Base-by-base conservation (phyloP, 495 filamentous ascomycete species). In the Penicillium goetzii region DNA sequence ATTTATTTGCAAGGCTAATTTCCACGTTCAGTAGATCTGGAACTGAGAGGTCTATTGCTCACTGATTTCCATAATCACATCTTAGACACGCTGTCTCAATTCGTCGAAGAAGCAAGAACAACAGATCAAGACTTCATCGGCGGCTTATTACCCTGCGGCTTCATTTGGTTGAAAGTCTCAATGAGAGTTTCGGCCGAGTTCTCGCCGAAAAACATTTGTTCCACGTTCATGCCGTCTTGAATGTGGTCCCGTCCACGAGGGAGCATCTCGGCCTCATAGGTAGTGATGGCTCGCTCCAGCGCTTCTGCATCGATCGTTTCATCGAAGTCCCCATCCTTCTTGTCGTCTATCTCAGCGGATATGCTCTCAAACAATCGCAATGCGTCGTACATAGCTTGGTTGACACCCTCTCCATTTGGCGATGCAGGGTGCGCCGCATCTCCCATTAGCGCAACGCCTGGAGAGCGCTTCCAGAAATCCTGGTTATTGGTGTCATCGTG, bases 251-350 rank as follows among this genome's bases (percentile, higher is more conserved):
- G 52, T 9, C 56, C 67, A 2, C 60, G 67, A 55, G 63, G 63
- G 4, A 51, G 56, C 67, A 69, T 69, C 12, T 64, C 59, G 9
- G 59, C 59, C 51, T 69, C 67, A 57, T 69, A 69, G 14, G 63
- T 34, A 26, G 23, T 19, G 34, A 69, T 59, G 14, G 60, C 67
- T 7, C 63, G 67, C 23, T 62, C 67, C 15, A 69, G 30, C 6
- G 47, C 51, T 10, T 41, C 57, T 4, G 52, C 34, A 58, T 63
- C 59, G 6, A 17, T 26, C 15, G 30, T 45, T 15, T 25, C 28
- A 41, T 57, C 33, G 40, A 51, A 65, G 1, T 25, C 38, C 28
- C 0, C 25, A 14, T 49, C 55, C 14, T n/a, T 12, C 3, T 52
- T 53, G 5, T 23, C 36, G 12, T 26, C 19, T 11, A 60, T 2